These are phyloP conservation scores for Trametes versicolor DNA, from an alignment of 1,284 basidiomycete species.

Conservation along the genomic window DNA sequence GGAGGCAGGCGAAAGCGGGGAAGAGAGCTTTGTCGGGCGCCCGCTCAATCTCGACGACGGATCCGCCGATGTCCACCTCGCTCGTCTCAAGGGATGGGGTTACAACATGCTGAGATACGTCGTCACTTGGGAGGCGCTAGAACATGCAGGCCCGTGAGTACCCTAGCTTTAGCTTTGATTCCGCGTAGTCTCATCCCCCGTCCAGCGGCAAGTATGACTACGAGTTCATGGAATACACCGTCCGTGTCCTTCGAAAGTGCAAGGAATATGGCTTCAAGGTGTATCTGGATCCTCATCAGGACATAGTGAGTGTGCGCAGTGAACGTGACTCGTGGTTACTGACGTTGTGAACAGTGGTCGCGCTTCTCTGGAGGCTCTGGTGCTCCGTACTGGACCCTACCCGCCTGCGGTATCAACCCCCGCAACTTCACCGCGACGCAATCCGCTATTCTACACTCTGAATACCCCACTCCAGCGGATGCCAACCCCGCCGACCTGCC, in stretches of 20 bases:
- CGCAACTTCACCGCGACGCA: conserved; percentile 86
- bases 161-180: background rate
- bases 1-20: conserved; percentile 84
- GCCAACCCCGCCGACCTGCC: conserved; percentile 83
- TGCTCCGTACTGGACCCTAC: conserved; percentile 94
- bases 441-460: conserved; percentile 88
- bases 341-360: conserved; percentile 78
- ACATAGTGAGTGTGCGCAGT: conserved; percentile 70
- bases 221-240: conserved; percentile 93
- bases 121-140: conserved; percentile 94
- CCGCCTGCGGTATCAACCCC: conserved; percentile 93
- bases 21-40: conserved; percentile 76
- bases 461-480: conserved; percentile 75
- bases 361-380: conserved; percentile 97
- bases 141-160: conserved; percentile 93
- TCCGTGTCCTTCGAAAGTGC: conserved; percentile 88
- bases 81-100: conserved; percentile 90
- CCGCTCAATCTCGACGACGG: conserved; percentile 88
- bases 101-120: conserved; percentile 95
- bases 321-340: background rate
- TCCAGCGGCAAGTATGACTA: conserved; percentile 89
- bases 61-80: conserved; percentile 89
- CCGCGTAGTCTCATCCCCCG: background rate
- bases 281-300: conserved; percentile 97
- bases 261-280: conserved; percentile 96